Base-by-base conservation (phyloP, 306 rosid genomes). In the Abrus pulchellus region DNA sequence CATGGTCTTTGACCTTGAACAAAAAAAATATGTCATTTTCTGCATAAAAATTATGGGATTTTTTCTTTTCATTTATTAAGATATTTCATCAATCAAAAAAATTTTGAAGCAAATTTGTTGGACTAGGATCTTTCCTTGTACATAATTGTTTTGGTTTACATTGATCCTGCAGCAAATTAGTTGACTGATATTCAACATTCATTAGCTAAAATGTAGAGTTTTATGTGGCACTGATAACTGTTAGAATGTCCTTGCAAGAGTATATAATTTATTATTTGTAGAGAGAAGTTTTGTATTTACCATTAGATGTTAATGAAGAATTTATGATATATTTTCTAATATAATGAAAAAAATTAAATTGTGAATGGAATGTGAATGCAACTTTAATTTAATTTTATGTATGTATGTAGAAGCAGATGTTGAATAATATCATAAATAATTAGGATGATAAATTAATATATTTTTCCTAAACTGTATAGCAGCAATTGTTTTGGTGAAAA, bases 41-140 rank as follows among this genome's bases (percentile, higher is more conserved):
- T 30, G 1, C 7, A 1, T 3, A 40, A 13, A 64, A 56, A 64
- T n/a, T 1, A 2, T 34, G 63, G 52, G 65, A 54, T 32, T 14
- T 73, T 72, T 40, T 61, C 68, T 73, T 72, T 40, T 61, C 68
- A 29, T 40, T 0, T 45, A 5, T 56, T 9, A 72, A 14, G 77
- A 74, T n/a, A 43, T 43, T 41, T 12, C 36, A 28, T 59, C 34
- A 28, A n/a, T 8, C 55, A 59, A 57, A 44, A 43, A 1, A 0
- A 14, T 56, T 41, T 40, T 4, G 47, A 30, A 57, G 33, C 41
- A 6, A 40, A 59, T 29, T 29, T 28, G 59, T 36, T 43, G 29
- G 27, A 40, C 28, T 10, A 57, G 10, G 47, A 56, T 56, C 47
- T 55, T 41, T 9, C 55, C 29, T 38, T 20, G 20, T 44, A 10